Evolutionary conservation across 2,329 filamentous ascomycete species (phyloP), one percentile per base, ranked within the genome.

Genomic region (Diaporthe aspalathi): DNA sequence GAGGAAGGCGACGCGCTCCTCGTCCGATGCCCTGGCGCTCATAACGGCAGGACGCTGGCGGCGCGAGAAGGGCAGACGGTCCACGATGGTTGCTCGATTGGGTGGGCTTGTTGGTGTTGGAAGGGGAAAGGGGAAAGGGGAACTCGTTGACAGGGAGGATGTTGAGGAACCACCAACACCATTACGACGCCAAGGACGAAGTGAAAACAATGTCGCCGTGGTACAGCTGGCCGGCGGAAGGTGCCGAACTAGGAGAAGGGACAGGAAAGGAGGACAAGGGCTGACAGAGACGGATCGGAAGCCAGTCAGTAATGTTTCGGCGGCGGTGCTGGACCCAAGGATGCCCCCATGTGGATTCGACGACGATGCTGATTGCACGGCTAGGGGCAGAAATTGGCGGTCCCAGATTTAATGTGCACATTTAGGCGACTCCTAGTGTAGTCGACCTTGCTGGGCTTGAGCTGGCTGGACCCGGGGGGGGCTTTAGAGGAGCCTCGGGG

Each of bases 1-100:
- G 22, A 73, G 67, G 70, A 73, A 73, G 32, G 72, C 72, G n/a
- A 72, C 35, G 12, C 53, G 72, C 45, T 73, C 72, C 53, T 72
- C 72, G 35, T 73, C 66, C 9, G 67, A 72, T 16, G 29, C 11
- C 16, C 65, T 60, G 43, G 47, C 35, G 35, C 69, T 73, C 72
- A 73, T 73, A 27, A 53, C 67, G 52, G 17, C 16, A 54, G 35
- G 53, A 32, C 53, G 53, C 9, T 50, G 53, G 5, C 60, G 60
- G 45, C 45, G 45, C 60, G 60, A 65, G 27, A 63, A 63, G 29
- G 60, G 60, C 45, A 50, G 24, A 2, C 20, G n/a, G 60, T 65
- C 60, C 43, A 65, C 60, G 29, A 38, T 50, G 29, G 4, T 4
- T 8, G 6, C 27, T 49, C 60, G 50, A 65, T 24, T 35, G 60